Evolutionary conservation across 305 asterid species (phyloP).

Genomic region (Euphrasia arctica): DNA sequence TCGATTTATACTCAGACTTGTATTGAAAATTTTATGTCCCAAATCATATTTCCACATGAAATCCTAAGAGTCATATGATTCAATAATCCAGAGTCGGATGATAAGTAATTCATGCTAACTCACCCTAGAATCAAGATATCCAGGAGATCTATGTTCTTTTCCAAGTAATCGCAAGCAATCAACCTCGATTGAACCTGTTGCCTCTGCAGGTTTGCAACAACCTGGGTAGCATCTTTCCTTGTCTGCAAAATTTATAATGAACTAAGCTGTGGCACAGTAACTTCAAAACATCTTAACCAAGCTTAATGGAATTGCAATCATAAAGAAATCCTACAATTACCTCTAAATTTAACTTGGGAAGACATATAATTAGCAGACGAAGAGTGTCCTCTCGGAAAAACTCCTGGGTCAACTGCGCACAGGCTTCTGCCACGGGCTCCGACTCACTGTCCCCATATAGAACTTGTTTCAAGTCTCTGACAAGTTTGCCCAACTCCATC

Average conservation of each 20-base stretch:
- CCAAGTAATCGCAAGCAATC: conserved; percentile 98
- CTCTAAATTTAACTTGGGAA: conserved; percentile 78
- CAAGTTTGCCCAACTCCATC: conserved; percentile 66
- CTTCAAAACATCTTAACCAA: conserved; percentile 4
- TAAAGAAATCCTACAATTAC: conserved; percentile 30
- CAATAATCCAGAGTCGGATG: background rate
- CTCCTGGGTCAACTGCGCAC: conserved; percentile 81
- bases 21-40: conserved; percentile 1
- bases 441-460: conserved; percentile 84
- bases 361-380: conserved; percentile 62
- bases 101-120: conserved; percentile 26
- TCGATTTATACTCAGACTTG: background rate
- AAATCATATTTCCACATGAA: background rate
- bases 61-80: background rate
- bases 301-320: conserved; percentile 14
- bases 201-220: conserved; percentile 96
- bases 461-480: conserved; percentile 61
- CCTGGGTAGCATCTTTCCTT: conserved; percentile 95
- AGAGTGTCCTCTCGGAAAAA: conserved; percentile 76
- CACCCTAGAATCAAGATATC: conserved; percentile 84
- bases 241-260: conserved; percentile 47
- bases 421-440: conserved; percentile 82
- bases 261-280: conserved; percentile 13
- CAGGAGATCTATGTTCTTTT: conserved; percentile 87
- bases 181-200: conserved; percentile 93